phyloP scores from a whole-genome alignment of 768 basidiomycete species.

The Tylopilus cervinicoccineus region DNA sequence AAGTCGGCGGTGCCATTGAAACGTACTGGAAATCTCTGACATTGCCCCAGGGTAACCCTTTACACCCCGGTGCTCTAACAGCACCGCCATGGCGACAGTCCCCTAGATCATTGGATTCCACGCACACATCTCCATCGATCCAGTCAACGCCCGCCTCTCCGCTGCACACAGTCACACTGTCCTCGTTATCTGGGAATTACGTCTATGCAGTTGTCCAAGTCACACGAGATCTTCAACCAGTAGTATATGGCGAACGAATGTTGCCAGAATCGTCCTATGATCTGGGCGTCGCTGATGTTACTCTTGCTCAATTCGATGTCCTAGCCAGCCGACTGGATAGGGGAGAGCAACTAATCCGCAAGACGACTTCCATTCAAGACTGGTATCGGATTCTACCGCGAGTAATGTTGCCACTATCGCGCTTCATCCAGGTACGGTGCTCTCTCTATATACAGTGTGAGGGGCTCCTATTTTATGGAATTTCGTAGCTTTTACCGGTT shows the following conservation, averaged over 20 bases:
- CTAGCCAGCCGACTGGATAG: slow-evolving; percentile 54
- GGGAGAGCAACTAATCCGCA: slow-evolving; percentile 33
- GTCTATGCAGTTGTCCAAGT: slow-evolving; percentile 86
- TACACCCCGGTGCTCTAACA: slow-evolving; percentile 33
- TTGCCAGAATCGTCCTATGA: slow-evolving; percentile 73
- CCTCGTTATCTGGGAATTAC: slow-evolving; percentile 88
- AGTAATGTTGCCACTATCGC: slow-evolving; percentile 69
- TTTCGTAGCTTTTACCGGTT: slow-evolving; percentile 50
- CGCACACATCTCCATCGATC: slow-evolving; percentile 69
- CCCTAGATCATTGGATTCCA: slow-evolving; percentile 42
- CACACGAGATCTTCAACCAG: slow-evolving; percentile 88
- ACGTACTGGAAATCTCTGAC: slow-evolving; percentile 94
- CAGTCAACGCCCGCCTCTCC: slow-evolving; percentile 45
- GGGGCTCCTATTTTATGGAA: slow-evolving; percentile 8
- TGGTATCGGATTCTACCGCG: slow-evolving; percentile 46
- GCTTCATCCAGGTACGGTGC: slow-evolving; percentile 64
- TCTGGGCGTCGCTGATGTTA: slow-evolving; percentile 81
- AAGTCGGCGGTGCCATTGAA: slow-evolving; percentile 92
- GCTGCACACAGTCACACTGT: slow-evolving; percentile 69
- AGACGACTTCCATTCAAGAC: slow-evolving; percentile 32
- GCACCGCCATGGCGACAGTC: slow-evolving; percentile 34
- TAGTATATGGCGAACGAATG: slow-evolving; percentile 72
- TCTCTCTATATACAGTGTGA: slow-evolving; percentile 1
- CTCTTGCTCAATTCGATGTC: slow-evolving; percentile 70
- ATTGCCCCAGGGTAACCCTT: slow-evolving; percentile 26